Evolutionary conservation across 192 early-diverging fungal genomes (phyloP).

Genomic region (Chytriomyces sp.): DNA sequence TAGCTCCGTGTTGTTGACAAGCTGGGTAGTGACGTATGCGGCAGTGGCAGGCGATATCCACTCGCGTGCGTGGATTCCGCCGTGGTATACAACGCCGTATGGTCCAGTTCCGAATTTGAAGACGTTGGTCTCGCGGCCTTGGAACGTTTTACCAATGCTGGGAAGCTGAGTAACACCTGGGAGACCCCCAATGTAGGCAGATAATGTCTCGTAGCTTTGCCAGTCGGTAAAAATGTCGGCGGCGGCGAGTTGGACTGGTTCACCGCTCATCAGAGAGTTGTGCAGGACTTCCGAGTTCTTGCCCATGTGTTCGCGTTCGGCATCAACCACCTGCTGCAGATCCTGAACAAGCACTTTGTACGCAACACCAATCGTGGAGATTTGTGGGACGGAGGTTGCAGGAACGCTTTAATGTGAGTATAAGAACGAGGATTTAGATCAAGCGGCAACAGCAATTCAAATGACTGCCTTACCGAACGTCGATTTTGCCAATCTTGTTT

Average conservation of each 20-base stretch:
- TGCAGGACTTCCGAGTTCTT: constrained; percentile 25
- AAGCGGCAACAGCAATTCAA: too few species aligned
- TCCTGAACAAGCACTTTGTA: constrained; percentile 51
- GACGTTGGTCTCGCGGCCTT: constrained; percentile 31
- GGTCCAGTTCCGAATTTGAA: constrained; percentile 43
- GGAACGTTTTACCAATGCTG: constrained; percentile 44
- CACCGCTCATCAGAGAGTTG: not conserved
- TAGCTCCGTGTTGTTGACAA: constrained; percentile 46
- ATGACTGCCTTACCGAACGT: not conserved
- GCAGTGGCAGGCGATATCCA: constrained; percentile 62
- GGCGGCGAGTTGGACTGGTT: constrained; percentile 13
- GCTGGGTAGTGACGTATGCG: constrained; percentile 47
- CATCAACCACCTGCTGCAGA: constrained; percentile 53
- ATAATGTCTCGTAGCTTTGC: constrained; percentile 37
- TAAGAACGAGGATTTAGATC: not conserved
- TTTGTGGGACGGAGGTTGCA: not conserved
- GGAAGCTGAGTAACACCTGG: constrained; percentile 28
- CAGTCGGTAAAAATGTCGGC: constrained; percentile 41
- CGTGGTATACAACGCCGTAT: constrained; percentile 42
- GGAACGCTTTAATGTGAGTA: not conserved
- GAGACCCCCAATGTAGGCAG: constrained; percentile 29
- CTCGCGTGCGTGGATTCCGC: constrained; percentile 67
- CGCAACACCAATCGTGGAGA: not conserved
- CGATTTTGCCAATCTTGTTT: not conserved
- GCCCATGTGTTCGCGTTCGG: constrained; percentile 40